Base-by-base conservation (phyloP, 2,329 filamentous ascomycete species). In the Furcasterigmium furcatum region DNA sequence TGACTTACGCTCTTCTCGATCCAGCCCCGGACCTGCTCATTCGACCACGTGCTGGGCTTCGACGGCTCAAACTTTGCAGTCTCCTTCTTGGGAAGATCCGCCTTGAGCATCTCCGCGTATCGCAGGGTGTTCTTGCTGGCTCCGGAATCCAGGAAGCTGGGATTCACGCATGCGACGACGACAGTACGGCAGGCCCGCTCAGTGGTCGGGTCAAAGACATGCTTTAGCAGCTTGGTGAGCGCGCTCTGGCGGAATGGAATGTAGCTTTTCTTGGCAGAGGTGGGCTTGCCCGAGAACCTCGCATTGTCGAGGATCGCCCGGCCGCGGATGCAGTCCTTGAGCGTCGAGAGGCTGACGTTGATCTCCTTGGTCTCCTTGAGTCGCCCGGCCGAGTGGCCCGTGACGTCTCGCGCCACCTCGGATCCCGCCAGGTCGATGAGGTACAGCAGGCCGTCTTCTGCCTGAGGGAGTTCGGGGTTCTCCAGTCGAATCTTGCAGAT, bases 271-370 rank as follows among this genome's bases (percentile, higher is more conserved):
- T 55, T 57, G 38, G 20, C 45, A 8, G 45, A 19, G 24, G 43
- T 46, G 5, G 32, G 25, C 30, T 46, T 49, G 3, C 38, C 45
- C 16, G 32, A 46, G 9, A 44, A 46, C 18, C 16, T 36, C 1
- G 47, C 35, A 7, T 57, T 56, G 36, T 73, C 66, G 1, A 62
- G 52, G 27, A 64, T 55, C 1, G 68, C 67, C 32, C 68, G 67
- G 2, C 67, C 71, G 1, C 73, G 67, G 41, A 79, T 78, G 46
- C 74, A 78, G 51, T 77, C 74, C 48, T 78, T 77, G 3, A 79
- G 63, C 0, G 71, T 64, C 0, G 72, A 74, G 1, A 77, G 62
- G 47, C 71, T 74, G 9, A 59, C 64, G 52, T 76, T 76, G 59
- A 76, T 76, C 54, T 74, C 67, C 12, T 64, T 60, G 4, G 70